Evolutionary conservation across 257 asterid genomes (phyloP), one percentile per base, ranked within the genome.

Genomic region (Solanum stenotomum): DNA sequence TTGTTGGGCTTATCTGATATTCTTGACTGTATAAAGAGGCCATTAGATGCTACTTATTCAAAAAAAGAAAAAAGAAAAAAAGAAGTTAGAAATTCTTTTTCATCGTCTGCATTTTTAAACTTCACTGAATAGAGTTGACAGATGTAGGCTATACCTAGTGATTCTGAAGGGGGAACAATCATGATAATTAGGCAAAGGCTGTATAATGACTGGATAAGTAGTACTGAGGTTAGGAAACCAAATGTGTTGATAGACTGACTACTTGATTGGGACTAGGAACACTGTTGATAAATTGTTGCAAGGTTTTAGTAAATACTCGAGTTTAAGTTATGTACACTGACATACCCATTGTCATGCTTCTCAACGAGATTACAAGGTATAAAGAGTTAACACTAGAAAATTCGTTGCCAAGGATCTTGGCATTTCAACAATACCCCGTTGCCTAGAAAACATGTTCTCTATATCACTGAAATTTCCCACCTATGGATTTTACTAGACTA

Each of bases 1-100:
- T 88, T 35, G 88, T 76, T 56, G 83, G 77, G 92, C 92, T 91
- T 90, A 82, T 90, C 92, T 81, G 70, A 88, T 87, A 63, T 71
- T 86, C 87, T 87, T 31, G 68, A 61, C 77, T 31, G 84, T 84
- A 76, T 74, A 84, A 16, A 83, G 37, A 67, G 59, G 29, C 37
- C 84, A 68, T 44, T 56, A 20, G 65, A 56, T 56, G 65, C 7
- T 56, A 56, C 25, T 56, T 56, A 3, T 7, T 20, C 11, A 56
- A 56, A 56, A 56, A 56, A 56, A 20, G 0, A 2, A 18, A 52
- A 49, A 14, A 15, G 18, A 49, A 46, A 13, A 13, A 49, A 5
- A 5, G 7, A 8, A 52, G 27, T 44, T 87, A 46, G 83, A 75
- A 20, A 20, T 89, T 49, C 61, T 89, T 75, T 82, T 29, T 34